phyloP scores from a whole-genome alignment of 2,329 filamentous ascomycete genomes.

The Raffaelea ambrosiae region DNA sequence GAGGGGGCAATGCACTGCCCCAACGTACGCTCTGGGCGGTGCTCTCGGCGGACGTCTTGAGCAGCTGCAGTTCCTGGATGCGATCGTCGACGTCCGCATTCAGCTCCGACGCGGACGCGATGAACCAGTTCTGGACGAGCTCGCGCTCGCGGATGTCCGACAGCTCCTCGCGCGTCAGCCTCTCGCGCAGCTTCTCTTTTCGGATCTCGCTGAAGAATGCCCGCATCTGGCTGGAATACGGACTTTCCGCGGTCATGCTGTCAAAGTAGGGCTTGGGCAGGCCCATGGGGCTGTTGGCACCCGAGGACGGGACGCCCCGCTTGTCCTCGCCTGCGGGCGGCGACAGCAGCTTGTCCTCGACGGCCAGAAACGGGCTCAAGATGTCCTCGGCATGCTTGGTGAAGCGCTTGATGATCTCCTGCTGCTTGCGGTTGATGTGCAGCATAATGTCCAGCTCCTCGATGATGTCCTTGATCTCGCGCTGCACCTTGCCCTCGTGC shows the following conservation, averaged over 20 bases:
- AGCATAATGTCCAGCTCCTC: slow-evolving; percentile 40
- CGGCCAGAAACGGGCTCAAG: slow-evolving; percentile 1
- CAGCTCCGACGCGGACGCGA: slow-evolving; percentile 18
- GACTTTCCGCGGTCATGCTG: too few relatives aligned
- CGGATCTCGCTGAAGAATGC: too few relatives aligned
- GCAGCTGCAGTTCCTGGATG: slow-evolving; percentile 24
- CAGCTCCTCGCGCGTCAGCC: too few relatives aligned
- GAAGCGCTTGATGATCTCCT: slow-evolving; percentile 21
- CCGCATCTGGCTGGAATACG: too few relatives aligned
- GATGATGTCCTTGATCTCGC: slow-evolving; percentile 36
- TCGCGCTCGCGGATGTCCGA: neutral
- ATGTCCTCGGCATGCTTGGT: slow-evolving; percentile 14
- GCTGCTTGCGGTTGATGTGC: slow-evolving; percentile 27
- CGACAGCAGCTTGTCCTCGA: too few relatives aligned
- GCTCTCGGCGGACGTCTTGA: slow-evolving; percentile 22
- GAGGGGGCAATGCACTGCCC: neutral
- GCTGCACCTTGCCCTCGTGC: slow-evolving; percentile 30
- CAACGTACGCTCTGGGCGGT: slow-evolving; percentile 23
- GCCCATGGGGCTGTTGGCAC: too few relatives aligned
- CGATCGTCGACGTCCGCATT: slow-evolving; percentile 17
- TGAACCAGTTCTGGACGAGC: slow-evolving; percentile 18
- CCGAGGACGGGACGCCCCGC: too few relatives aligned
- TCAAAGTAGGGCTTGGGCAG: too few relatives aligned
- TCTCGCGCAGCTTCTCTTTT: too few relatives aligned
- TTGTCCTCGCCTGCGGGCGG: too few relatives aligned